Percentiles rank a stretch among this genome's conserved stretches.
Conservation (phyloP, 2,329 filamentous ascomycete genomes). For the Atkinsonella texensis region DNA sequence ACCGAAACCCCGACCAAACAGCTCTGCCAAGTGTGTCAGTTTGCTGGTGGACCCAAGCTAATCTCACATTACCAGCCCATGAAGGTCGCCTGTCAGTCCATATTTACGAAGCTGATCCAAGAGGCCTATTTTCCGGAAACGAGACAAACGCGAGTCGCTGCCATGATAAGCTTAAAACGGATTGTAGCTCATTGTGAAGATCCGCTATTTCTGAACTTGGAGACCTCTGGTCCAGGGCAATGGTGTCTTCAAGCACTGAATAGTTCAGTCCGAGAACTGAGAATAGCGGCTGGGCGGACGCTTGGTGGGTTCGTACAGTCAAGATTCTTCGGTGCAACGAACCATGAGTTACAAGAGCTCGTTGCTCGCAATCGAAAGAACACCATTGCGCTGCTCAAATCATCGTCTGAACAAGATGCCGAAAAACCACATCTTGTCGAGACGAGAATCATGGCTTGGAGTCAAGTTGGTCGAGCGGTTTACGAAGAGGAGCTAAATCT, state of each 20-base stretch:
- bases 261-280: constrained; percentile 75
- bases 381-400: constrained; percentile 58
- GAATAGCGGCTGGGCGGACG: constrained; percentile 64
- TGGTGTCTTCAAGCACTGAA: constrained; percentile 73
- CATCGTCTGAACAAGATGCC: constrained; percentile 55
- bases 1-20: not conserved
- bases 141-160: constrained; percentile 51
- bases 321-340: constrained; percentile 8
- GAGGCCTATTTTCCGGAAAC: constrained; percentile 37
- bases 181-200: constrained; percentile 56
- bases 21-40: constrained; percentile 17
- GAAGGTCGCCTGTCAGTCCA: constrained; percentile 27
- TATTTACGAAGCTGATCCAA: constrained; percentile 35
- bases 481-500: constrained; percentile 78
- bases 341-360: constrained; percentile 11
- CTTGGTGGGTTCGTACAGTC: constrained; percentile 50
- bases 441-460: constrained; percentile 75
- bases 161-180: constrained; percentile 59
- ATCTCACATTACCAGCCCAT: constrained; percentile 5
- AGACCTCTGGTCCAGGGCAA: constrained; percentile 56
- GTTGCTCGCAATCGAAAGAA: constrained; percentile 44
- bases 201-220: constrained; percentile 50
- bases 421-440: constrained; percentile 56
- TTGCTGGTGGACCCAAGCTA: not conserved
- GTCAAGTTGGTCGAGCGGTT: constrained; percentile 66